phyloP scores from a whole-genome alignment of 495 filamentous ascomycete genomes.

The Hypoxylon cercidicola region DNA sequence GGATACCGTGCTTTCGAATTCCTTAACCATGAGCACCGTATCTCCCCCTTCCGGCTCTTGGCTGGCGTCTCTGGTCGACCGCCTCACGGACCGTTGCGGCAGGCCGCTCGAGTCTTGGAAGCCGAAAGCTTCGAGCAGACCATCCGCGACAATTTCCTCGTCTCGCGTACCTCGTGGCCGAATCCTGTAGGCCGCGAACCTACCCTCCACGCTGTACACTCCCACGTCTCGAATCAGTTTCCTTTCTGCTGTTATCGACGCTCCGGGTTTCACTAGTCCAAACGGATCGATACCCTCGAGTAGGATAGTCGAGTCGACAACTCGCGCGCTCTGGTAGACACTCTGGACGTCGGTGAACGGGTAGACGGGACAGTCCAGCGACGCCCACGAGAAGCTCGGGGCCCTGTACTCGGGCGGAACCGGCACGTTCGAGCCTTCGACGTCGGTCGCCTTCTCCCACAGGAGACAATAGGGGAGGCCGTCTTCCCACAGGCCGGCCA shows the following conservation, averaged over 20 bases:
- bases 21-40: background rate
- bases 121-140: conserved; percentile 6
- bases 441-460: background rate
- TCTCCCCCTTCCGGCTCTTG: background rate
- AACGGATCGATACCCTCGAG: conserved; percentile 7
- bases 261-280: conserved; percentile 9
- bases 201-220: too few relatives aligned
- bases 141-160: background rate
- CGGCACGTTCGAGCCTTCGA: background rate
- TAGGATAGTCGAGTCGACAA: background rate
- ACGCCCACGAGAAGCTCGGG: conserved; percentile 20
- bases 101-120: background rate
- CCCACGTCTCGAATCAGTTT: conserved; percentile 4
- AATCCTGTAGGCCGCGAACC: too few relatives aligned
- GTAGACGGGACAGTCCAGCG: background rate
- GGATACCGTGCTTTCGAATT: background rate
- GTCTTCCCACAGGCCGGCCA: conserved; percentile 30
- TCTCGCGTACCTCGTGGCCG: too few relatives aligned
- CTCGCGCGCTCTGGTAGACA: background rate
- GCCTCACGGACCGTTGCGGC: conserved; percentile 8
- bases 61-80: background rate
- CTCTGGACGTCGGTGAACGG: background rate
- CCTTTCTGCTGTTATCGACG: conserved; percentile 9
- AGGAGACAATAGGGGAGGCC: conserved; percentile 15
- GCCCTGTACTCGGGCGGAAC: conserved; percentile 5